Percentiles rank a stretch among this genome's conserved stretches.
Evolutionary conservation across 2,329 filamentous ascomycete genomes (phyloP).

Genomic region (Emergomyces orientalis): DNA sequence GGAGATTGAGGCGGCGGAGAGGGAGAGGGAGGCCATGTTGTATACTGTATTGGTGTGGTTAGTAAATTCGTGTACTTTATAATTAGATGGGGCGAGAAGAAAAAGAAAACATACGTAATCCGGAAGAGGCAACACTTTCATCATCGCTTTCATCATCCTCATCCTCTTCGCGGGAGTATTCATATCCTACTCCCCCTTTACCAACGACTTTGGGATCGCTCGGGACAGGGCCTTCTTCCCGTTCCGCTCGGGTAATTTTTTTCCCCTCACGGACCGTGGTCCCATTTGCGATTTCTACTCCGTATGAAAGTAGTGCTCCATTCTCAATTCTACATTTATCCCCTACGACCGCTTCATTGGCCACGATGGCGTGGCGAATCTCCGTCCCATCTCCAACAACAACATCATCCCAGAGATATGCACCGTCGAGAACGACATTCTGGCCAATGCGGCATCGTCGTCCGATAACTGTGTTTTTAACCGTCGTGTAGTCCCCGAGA

Average conservation of each 20-base stretch:
- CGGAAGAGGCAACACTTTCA: slow-evolving; percentile 47
- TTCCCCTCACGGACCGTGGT: slow-evolving; percentile 36
- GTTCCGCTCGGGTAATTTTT: slow-evolving; percentile 38
- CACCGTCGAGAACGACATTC: slow-evolving; percentile 67
- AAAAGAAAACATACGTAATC: slow-evolving; percentile 6
- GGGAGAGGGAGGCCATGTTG: slow-evolving; percentile 40
- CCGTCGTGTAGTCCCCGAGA: slow-evolving; percentile 60
- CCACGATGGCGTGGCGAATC: slow-evolving; percentile 66
- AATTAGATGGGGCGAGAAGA: background rate
- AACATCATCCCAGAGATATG: slow-evolving; percentile 81
- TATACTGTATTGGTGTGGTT: slow-evolving; percentile 34
- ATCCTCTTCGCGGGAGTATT: slow-evolving; percentile 57
- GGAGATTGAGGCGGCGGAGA: slow-evolving; percentile 50
- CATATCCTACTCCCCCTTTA: slow-evolving; percentile 50
- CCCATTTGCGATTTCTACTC: slow-evolving; percentile 60
- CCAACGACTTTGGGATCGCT: slow-evolving; percentile 50
- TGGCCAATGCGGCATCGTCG: slow-evolving; percentile 77
- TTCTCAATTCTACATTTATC: slow-evolving; percentile 58
- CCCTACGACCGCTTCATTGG: slow-evolving; percentile 61
- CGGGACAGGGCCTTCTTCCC: slow-evolving; percentile 35
- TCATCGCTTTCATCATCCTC: slow-evolving; percentile 54
- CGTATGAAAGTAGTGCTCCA: slow-evolving; percentile 71
- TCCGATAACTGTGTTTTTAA: slow-evolving; percentile 73
- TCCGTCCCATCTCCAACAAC: slow-evolving; percentile 65
- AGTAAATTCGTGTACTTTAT: slow-evolving; percentile 7